These are phyloP conservation scores for Didymella pinodella DNA, from an alignment of 2,329 filamentous ascomycete genomes.

Conservation along the genomic window DNA sequence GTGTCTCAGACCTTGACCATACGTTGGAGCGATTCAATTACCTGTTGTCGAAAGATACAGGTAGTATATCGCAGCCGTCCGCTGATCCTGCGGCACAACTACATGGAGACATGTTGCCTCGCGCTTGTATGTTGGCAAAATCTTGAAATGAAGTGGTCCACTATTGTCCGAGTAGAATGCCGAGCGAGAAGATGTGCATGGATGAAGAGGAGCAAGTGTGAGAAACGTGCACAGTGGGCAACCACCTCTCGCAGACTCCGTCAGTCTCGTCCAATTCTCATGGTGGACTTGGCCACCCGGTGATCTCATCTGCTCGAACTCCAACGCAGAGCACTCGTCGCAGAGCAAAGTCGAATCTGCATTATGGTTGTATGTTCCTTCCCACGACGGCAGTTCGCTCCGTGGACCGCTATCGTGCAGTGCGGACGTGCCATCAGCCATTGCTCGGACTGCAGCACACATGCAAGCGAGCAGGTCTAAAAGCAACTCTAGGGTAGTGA, in stretches of 20 bases:
- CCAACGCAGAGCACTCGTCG: constrained; percentile 11
- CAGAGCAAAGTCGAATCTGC: constrained; percentile 14
- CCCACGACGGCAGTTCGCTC: not conserved
- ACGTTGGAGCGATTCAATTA: not conserved
- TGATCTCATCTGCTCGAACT: constrained; percentile 18
- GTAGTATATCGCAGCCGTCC: constrained; percentile 9
- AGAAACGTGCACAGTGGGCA: constrained; percentile 18
- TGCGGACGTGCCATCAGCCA: constrained; percentile 3
- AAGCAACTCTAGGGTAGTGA: not conserved
- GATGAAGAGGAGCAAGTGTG: constrained; percentile 13
- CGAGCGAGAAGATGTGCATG: constrained; percentile 6
- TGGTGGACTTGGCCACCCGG: constrained; percentile 18
- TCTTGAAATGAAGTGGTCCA: constrained; percentile 12
- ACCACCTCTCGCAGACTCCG: constrained; percentile 4
- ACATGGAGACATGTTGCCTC: constrained; percentile 9
- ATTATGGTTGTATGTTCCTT: not conserved
- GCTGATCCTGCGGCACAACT: constrained; percentile 12
- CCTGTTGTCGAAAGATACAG: constrained; percentile 11
- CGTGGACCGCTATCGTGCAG: not conserved
- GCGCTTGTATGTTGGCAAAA: not conserved
- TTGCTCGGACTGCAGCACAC: not conserved
- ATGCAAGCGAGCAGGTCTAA: not conserved
- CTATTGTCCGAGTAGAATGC: constrained; percentile 9
- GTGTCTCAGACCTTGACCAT: not conserved
- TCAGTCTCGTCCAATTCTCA: constrained; percentile 8